Base-by-base conservation (phyloP, 495 filamentous ascomycete genomes). In the Penicillium maclennaniae region DNA sequence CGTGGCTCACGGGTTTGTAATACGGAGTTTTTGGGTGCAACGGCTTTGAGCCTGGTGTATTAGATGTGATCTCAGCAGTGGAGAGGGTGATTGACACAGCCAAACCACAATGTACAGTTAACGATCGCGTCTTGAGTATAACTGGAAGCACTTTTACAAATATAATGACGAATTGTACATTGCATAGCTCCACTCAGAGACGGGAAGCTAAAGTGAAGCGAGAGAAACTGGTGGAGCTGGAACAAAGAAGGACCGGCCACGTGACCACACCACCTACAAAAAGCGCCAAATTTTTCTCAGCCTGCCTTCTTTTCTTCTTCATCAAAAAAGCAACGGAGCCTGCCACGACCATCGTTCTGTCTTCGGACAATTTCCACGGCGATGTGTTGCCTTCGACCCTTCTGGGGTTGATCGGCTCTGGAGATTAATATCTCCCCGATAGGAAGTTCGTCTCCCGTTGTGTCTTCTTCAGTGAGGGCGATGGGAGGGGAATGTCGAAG, bases 401-500 rank as follows among this genome's bases (percentile, higher is more conserved):
- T 37, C 31, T 12, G 39, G 65, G 70, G 64, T 61, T 67, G 67
- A 70, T 74, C 69, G 77, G 80, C 65, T 82, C 79, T 80, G 80
- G 71, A 83, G 80, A 83, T 63, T 56, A 70, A 76, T 59, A 16
- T 38, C 56, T 80, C 81, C 81, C 74, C 70, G 80, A 83, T 83
- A 84, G 81, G 81, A 84, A 84, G 80, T 83, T 80, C 71, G 61
- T 66, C 69, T 72, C 70, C 71, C 79, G 78, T 77, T 81, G 78
- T 61, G 77, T 83, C 79, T 69, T 81, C 80, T 84, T 83, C 47
- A 73, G 60, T 84, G 81, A 80, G 79, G 79, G 79, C 81, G 80
- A 82, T 83, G 81, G 75, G 77, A 63, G 69, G 70, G 65, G 77
- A 78, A 83, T 84, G 81, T 82, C 79, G 80, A 83, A 81, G 80